Base-by-base conservation (phyloP, 2,329 filamentous ascomycete species). In the Leptoxyphium fumago region DNA sequence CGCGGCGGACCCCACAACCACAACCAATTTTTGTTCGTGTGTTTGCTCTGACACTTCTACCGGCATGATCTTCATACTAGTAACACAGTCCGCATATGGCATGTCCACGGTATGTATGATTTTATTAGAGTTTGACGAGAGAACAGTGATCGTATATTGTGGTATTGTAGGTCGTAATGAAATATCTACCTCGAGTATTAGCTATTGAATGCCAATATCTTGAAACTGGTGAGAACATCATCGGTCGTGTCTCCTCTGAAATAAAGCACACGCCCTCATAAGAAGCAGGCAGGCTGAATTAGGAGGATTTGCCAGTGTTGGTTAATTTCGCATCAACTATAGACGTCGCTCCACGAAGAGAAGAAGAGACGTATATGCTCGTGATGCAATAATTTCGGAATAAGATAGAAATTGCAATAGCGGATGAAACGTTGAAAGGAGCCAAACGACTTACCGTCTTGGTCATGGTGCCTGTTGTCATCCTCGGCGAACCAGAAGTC, bases 1-100 rank as follows among this genome's bases (percentile, higher is more conserved):
- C 21, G 91, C 74, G 1, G 86, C 82, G 0, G 89, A 94, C 11
- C 89, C 91, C 1, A 95, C 80, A 0, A 81, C 78, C 42, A 98
- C 74, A 40, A 96, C 73, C 56, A 84, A 80, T 55, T 79, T 82
- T 13, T 86, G 79, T 59, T 94, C 84, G 58, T 91, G 85, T 0
- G 87, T 95, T 29, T 81, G 78, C 63, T 98, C 91, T 0, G 88
- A 95, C 7, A 94, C 73, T 62, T 96, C 91, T 11, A 98, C 75
- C 44, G 83, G 82, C 34, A 96, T 72, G 4, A 82, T 81, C 60
- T 89, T 80, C 55, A 96, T 76, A 48, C 82, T 85, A 59, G 91
- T 80, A 11, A 94, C 71, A 10, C 78, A 75, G 64, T 95, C 89
- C 48, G 74, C 80, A 0, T 76, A 67, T 43, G 88, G 84, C 51